Evolutionary conservation across 768 basidiomycete genomes (phyloP).

Genomic region (Panellus pusillus): DNA sequence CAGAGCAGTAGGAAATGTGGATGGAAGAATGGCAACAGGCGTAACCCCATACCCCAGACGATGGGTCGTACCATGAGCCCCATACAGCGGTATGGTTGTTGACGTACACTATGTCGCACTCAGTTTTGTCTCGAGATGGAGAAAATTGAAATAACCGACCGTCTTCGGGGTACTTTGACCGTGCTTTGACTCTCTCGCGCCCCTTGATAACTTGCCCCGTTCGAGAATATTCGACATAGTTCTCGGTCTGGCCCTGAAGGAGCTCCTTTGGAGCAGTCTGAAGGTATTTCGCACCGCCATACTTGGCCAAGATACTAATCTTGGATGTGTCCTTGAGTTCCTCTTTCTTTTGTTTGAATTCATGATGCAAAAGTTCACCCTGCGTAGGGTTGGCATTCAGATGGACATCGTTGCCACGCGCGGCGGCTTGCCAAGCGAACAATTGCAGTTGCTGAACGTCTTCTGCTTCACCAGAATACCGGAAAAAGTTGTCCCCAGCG

Average conservation of each 20-base stretch:
- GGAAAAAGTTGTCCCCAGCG: conserved; percentile 95
- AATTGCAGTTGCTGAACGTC: conserved; percentile 91
- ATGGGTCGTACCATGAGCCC: conserved; percentile 90
- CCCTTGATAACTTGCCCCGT: conserved; percentile 91
- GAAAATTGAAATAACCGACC: conserved; percentile 49
- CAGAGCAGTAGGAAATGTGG: conserved; percentile 90
- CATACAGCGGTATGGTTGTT: conserved; percentile 97
- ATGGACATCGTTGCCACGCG: conserved; percentile 93
- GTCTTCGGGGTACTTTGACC: conserved; percentile 96
- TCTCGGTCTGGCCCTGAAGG: conserved; percentile 92
- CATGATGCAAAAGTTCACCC: conserved; percentile 86
- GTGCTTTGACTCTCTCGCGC: conserved; percentile 80
- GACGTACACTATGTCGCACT: conserved; percentile 58
- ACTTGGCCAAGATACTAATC: conserved; percentile 86
- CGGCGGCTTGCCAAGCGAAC: conserved; percentile 96
- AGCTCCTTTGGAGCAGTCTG: conserved; percentile 89
- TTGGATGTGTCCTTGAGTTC: conserved; percentile 85
- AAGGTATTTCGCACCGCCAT: conserved; percentile 93
- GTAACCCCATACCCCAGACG: conserved; percentile 83
- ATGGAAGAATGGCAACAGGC: conserved; percentile 89
- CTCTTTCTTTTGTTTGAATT: conserved; percentile 92
- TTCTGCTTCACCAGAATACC: conserved; percentile 88
- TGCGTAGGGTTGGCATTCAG: conserved; percentile 96
- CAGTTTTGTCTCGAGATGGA: conserved; percentile 5
- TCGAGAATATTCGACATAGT: conserved; percentile 96